Evolutionary conservation across 257 asterid genomes (phyloP), one percentile per base, ranked within the genome.

Genomic region (Rubia yunnanensis): DNA sequence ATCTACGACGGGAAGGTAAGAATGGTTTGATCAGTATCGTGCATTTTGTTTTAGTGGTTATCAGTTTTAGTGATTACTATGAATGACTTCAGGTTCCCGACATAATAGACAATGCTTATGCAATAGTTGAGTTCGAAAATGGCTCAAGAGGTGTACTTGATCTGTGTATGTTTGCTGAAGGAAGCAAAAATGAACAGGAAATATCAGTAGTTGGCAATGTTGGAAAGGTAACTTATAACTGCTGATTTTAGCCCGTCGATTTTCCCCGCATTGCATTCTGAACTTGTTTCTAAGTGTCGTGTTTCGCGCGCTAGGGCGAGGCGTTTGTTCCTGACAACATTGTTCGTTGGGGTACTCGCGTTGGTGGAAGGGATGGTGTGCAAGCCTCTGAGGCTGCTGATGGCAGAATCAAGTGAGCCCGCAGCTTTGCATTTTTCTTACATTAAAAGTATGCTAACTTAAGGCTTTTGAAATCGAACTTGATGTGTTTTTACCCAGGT

Each of bases 131-230:
- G 75, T 92, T 92, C 11, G 86, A 87, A 35, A 92, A 89, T 68
- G 91, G 96, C 36, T 80, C 85, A 1, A 89, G 97, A 23, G 99
- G 95, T 70, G 72, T 89, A 85, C 92, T 92, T 22, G 99, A 92
- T 75, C 88, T 92, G 5, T 92, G 99, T 46, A 92, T 92, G 99
- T 92, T 89, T 76, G 96, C 97, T 23, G 99, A 92, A 71, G 99
- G 99, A 68, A 87, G 97, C 74, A 84, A 83, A 79, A 89, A 87
- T 61, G 99, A 92, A 70, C 99, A 92, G 80, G 99, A 92, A 77
- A 92, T 92, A 75, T 87, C 88, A 38, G 94, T 92, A 48, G 86
- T 90, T 55, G 99, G 99, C 52, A 90, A 89, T 68, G 46, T 74
- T 35, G 99, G 99, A 60, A 92, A 92, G 95, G 98, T 88, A 69